Conservation (phyloP, 2,329 filamentous ascomycete genomes). For the Claviceps capensis region DNA sequence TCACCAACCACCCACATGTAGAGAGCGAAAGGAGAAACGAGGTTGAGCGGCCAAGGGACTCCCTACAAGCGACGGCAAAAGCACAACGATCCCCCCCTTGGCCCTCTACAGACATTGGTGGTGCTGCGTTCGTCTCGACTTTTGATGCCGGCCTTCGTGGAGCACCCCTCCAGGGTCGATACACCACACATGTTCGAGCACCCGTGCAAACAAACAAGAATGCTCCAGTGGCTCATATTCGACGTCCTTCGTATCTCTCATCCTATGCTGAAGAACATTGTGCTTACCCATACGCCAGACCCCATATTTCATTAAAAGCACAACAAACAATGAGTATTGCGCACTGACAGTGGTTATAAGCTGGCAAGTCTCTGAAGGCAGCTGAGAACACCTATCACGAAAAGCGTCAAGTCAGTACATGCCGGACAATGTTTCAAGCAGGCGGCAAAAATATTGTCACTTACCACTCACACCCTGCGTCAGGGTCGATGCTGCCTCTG, state of each 20-base stretch:
- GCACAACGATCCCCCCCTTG: too few relatives aligned
- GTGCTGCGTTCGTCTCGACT: too few relatives aligned
- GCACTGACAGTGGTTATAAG: slow-evolving; percentile 8
- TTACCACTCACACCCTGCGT: slow-evolving; percentile 85
- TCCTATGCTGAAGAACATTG: neutral
- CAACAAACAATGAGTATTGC: neutral
- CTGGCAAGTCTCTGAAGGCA: slow-evolving; percentile 29
- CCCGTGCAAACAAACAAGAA: neutral
- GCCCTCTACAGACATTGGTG: too few relatives aligned
- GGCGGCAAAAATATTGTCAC: slow-evolving; percentile 12
- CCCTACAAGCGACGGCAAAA: too few relatives aligned
- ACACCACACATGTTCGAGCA: neutral
- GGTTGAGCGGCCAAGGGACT: too few relatives aligned
- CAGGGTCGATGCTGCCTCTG: slow-evolving; percentile 71
- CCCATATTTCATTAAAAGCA: neutral
- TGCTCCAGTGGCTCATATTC: neutral
- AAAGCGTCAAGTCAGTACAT: slow-evolving; percentile 1
- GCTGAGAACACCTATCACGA: slow-evolving; percentile 24
- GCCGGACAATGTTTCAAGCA: too few relatives aligned
- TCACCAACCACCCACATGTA: too few relatives aligned
- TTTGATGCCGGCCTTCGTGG: too few relatives aligned
- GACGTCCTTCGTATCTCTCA: neutral
- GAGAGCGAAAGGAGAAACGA: too few relatives aligned
- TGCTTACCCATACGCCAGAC: slow-evolving; percentile 2
- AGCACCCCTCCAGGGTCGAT: too few relatives aligned